Evolutionary conservation across 176 grass and related monocot genomes (phyloP).

Genomic region (Thalia dealbata): DNA sequence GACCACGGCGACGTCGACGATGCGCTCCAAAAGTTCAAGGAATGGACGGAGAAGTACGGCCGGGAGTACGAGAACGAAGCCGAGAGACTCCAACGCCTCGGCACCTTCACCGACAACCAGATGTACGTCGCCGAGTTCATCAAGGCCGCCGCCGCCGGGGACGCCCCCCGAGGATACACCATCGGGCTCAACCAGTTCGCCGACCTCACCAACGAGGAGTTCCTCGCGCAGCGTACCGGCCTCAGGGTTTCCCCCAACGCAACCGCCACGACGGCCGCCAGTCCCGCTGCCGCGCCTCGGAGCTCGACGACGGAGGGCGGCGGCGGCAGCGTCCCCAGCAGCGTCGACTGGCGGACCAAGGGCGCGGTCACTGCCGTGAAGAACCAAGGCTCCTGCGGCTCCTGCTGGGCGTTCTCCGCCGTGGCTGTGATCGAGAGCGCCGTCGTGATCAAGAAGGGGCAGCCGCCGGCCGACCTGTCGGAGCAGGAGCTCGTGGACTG

Average conservation of each 20-base stretch:
- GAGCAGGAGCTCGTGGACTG: conserved; percentile 82
- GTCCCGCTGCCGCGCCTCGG: background rate
- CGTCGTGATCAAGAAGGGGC: no score
- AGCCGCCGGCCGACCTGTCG: conserved; percentile 14
- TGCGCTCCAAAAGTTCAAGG: conserved; percentile 3
- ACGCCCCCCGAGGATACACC: background rate
- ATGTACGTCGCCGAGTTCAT: conserved; percentile 20
- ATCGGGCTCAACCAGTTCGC: background rate
- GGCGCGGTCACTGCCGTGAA: conserved; percentile 26
- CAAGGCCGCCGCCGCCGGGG: background rate
- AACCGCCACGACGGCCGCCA: background rate
- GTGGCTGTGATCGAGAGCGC: conserved; percentile 54
- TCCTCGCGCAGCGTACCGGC: conserved; percentile 14
- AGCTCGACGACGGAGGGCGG: background rate
- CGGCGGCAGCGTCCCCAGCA: background rate
- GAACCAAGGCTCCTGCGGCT: conserved; percentile 48
- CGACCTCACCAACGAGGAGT: conserved; percentile 1
- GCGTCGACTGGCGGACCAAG: conserved; percentile 4
- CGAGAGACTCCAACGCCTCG: conserved; percentile 18
- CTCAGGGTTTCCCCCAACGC: background rate
- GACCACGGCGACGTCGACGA: background rate
- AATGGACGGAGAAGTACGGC: conserved; percentile 12
- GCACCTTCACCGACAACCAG: conserved; percentile 23
- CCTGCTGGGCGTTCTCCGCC: conserved; percentile 58
- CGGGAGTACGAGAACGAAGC: background rate